Percentiles rank a stretch among this genome's conserved stretches.
Evolutionary conservation across 495 filamentous ascomycete genomes (phyloP).

Genomic region (Hamigera avellanea): DNA sequence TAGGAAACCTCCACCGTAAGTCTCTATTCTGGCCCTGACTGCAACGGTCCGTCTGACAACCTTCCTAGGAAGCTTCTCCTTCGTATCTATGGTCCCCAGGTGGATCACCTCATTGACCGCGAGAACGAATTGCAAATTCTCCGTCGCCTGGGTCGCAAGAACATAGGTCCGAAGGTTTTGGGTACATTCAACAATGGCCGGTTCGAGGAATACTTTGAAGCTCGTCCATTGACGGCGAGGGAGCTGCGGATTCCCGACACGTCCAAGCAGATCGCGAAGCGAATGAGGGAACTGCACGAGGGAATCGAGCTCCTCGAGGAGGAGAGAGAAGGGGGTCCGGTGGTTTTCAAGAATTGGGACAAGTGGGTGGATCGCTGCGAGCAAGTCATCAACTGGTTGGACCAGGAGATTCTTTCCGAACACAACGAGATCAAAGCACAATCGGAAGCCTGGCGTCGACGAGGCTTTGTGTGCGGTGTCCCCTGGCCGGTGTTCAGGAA

Average conservation of each 20-base stretch:
- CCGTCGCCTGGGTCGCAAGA: conserved; percentile 73
- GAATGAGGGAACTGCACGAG: conserved; percentile 92
- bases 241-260: conserved; percentile 75
- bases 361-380: conserved; percentile 80
- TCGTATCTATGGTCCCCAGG: conserved; percentile 90
- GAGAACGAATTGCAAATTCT: conserved; percentile 83
- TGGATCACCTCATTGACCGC: conserved; percentile 89
- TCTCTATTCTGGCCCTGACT: not conserved
- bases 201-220: conserved; percentile 88
- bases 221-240: conserved; percentile 59
- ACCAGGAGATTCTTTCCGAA: conserved; percentile 47
- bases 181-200: conserved; percentile 94
- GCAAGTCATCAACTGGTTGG: conserved; percentile 65
- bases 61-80: conserved; percentile 63
- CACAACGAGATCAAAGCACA: conserved; percentile 21
- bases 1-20: conserved; percentile 44
- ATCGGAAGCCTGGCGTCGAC: conserved; percentile 47
- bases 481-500: conserved; percentile 70
- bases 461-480: conserved; percentile 73
- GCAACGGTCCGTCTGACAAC: conserved; percentile 6
- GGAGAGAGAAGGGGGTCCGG: conserved; percentile 67
- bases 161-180: conserved; percentile 84
- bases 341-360: conserved; percentile 89
- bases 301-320: conserved; percentile 74
- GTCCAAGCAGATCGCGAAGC: conserved; percentile 91